A percentile compares a stretch with the other conserved stretches of the same genome.
These are phyloP conservation scores for Apiotrichum mycotoxinovorans DNA, from an alignment of 1,284 basidiomycete genomes.

Conservation along the genomic window DNA sequence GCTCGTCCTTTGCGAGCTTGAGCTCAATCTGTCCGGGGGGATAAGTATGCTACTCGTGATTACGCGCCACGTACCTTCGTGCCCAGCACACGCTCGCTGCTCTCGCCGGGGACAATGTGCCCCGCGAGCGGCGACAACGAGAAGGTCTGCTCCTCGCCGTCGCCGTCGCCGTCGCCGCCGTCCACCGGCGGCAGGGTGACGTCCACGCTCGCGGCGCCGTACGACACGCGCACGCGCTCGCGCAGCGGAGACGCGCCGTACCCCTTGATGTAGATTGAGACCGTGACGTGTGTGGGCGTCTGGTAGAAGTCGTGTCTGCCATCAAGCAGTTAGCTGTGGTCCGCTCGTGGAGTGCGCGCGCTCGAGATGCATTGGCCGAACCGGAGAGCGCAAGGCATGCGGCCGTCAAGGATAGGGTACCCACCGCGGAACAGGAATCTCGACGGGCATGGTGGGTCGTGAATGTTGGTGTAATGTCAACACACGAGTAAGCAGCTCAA, in stretches of 20 bases:
- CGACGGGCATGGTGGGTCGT: neutral
- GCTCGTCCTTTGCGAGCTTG: constrained; percentile 36
- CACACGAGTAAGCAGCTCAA: no score
- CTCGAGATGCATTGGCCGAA: no score
- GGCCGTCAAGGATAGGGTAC: neutral
- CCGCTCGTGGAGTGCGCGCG: no score
- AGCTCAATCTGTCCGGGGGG: constrained; percentile 42
- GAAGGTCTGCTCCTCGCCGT: constrained; percentile 54
- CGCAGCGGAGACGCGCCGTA: constrained; percentile 52
- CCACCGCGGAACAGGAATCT: neutral
- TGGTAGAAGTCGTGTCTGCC: constrained; percentile 83
- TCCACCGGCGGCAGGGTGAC: constrained; percentile 58
- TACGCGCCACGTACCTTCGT: constrained; percentile 70
- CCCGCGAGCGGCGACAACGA: constrained; percentile 68
- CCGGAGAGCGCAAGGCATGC: no score
- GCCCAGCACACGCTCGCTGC: constrained; percentile 67
- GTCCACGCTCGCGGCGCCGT: constrained; percentile 12
- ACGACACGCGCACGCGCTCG: constrained; percentile 61
- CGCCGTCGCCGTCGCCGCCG: no score
- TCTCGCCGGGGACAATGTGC: constrained; percentile 64
- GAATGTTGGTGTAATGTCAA: neutral
- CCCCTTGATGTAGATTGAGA: constrained; percentile 75
- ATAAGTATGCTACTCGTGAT: neutral
- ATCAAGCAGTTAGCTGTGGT: neutral
- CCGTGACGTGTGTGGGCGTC: constrained; percentile 66